These are phyloP conservation scores for Nicotiana noctiflora DNA, from an alignment of 257 asterid species.

Conservation along the genomic window DNA sequence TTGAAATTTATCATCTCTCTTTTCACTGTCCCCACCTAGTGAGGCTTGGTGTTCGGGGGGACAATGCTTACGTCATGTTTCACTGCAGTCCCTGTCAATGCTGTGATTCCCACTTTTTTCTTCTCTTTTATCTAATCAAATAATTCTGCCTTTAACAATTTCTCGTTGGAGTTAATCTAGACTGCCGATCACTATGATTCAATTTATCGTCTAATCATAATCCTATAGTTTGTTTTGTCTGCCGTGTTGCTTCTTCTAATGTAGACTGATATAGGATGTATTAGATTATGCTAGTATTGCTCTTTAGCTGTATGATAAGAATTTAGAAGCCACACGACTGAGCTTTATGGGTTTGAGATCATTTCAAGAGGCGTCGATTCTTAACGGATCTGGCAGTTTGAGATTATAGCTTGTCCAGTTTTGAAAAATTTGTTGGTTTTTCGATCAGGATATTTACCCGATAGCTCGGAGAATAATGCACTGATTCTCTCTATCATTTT, in stretches of 20 bases:
- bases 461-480: slow-evolving; percentile 12
- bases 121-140: slow-evolving; percentile 26
- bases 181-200: slow-evolving; percentile 33
- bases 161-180: slow-evolving; percentile 26
- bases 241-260: slow-evolving; percentile 18
- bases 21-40: slow-evolving; percentile 53
- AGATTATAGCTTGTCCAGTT: slow-evolving; percentile 3
- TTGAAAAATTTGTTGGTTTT: slow-evolving; percentile 12
- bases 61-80: slow-evolving; percentile 49
- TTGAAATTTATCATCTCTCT: slow-evolving; percentile 29
- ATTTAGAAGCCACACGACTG: neutral
- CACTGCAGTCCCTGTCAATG: slow-evolving; percentile 39
- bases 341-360: neutral
- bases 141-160: slow-evolving; percentile 27
- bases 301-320: neutral
- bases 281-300: neutral
- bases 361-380: neutral
- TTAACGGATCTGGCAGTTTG: neutral
- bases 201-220: slow-evolving; percentile 25
- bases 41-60: slow-evolving; percentile 40
- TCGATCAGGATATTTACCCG: neutral
- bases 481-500: slow-evolving; percentile 14
- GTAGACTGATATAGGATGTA: neutral
- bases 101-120: slow-evolving; percentile 58
- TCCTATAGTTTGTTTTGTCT: slow-evolving; percentile 28